A percentile compares a stretch with the other conserved stretches of the same genome.
phyloP scores from a whole-genome alignment of 768 basidiomycete genomes.

The Mycena metata region DNA sequence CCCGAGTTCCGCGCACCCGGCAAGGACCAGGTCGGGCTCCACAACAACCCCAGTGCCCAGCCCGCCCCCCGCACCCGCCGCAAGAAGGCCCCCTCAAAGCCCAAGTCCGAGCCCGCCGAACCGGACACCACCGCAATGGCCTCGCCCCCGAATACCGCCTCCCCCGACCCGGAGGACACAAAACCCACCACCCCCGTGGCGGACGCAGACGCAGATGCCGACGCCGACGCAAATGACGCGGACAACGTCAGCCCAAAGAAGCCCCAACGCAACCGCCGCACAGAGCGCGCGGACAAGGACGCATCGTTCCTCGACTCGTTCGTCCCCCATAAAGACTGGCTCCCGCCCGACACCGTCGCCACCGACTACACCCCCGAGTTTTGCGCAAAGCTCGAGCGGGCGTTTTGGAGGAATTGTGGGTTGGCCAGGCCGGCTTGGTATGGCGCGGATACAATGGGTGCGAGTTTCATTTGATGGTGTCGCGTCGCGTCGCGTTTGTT shows the following conservation, averaged over 20 bases:
- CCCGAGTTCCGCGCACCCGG: constrained; percentile 83
- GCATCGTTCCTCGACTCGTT: constrained; percentile 76
- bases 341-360: constrained; percentile 78
- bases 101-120: constrained; percentile 39
- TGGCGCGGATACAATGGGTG: constrained; percentile 95
- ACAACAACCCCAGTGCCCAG: constrained; percentile 49
- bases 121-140: constrained; percentile 44
- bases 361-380: constrained; percentile 91
- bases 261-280: constrained; percentile 51
- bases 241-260: constrained; percentile 34
- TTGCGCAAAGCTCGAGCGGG: constrained; percentile 87
- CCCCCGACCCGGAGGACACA: constrained; percentile 45
- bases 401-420: constrained; percentile 93
- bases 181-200: constrained; percentile 34
- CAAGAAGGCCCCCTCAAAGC: constrained; percentile 56
- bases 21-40: constrained; percentile 75
- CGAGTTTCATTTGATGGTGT: neutral
- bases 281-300: constrained; percentile 61
- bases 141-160: constrained; percentile 59
- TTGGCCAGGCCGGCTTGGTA: constrained; percentile 96
- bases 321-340: constrained; percentile 81
- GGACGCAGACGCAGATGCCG: no score
- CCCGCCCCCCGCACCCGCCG: constrained; percentile 49
- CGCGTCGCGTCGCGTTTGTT: no score
- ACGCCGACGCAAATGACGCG: neutral